These are phyloP conservation scores for Acanthamoeba sp. DNA, from an alignment of 208 protist species.

Conservation along the genomic window DNA sequence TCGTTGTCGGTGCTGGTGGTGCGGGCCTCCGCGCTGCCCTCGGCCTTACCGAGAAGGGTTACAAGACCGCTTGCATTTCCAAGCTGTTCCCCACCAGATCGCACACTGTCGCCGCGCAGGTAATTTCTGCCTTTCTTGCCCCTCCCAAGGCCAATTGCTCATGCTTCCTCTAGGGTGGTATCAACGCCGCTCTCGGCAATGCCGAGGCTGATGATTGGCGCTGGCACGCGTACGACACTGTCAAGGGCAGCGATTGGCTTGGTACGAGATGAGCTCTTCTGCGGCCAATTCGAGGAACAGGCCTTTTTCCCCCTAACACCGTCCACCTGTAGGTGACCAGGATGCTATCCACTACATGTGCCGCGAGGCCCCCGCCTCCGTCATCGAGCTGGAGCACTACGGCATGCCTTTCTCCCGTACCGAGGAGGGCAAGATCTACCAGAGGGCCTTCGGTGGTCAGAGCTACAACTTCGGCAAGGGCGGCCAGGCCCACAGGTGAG, in stretches of 20 bases:
- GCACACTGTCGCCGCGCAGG: constrained; percentile 99
- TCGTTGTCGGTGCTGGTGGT: constrained; percentile 99
- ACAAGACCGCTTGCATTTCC: constrained; percentile 98
- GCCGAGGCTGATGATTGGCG: constrained; percentile 99
- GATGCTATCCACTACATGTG: constrained; percentile 99
- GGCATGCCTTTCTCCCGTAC: constrained; percentile 99
- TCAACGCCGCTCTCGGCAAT: constrained; percentile 99
- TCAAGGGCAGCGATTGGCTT: constrained; percentile 99
- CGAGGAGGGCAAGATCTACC: constrained; percentile 99
- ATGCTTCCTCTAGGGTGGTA: constrained; percentile 92
- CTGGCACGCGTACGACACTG: constrained; percentile 99
- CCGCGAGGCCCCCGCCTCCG: constrained; percentile 93
- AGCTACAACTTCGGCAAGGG: constrained; percentile 97
- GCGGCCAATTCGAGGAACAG: too few relatives aligned
- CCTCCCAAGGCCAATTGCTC: too few relatives aligned
- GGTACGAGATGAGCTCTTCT: constrained; percentile 89
- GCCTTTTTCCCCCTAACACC: background rate
- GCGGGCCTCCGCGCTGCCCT: constrained; percentile 98
- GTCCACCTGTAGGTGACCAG: constrained; percentile 92
- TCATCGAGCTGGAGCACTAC: constrained; percentile 96
- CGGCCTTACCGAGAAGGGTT: constrained; percentile 97
- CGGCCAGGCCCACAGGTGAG: constrained; percentile 89
- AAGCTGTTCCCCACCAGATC: constrained; percentile 99
- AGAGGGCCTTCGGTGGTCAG: constrained; percentile 99
- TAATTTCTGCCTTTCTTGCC: constrained; percentile 4